Evolutionary conservation across 2,329 filamentous ascomycete genomes (phyloP), one percentile per base, ranked within the genome.

Genomic region (Fusarium concolor): DNA sequence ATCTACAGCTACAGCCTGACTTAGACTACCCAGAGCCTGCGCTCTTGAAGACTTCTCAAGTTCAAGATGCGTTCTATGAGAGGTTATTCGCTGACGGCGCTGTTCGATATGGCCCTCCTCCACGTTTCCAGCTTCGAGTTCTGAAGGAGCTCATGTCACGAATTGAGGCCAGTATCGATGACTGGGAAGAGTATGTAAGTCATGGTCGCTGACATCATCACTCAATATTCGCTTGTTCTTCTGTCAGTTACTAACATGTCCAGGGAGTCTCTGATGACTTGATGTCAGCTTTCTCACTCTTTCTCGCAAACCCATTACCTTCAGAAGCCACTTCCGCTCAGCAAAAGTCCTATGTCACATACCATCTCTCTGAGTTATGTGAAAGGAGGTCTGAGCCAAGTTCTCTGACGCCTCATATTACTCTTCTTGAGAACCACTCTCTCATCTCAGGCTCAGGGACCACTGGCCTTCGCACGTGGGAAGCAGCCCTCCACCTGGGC

Each of bases 151-250:
- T 97, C 33, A 81, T 93, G 14, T 79, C 83, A 10, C 86, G 83
- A 57, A 89, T 97, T 52, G 93, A 97, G 77, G 81, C 84, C 29
- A 87, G 90, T 33, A 93, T 97, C 46, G 84, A 87, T 58, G 89
- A 97, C 77, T 94, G 93, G 79, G 92, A 97, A 71, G 85, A 92
- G 84, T 89, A 97, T 90, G 94, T 97, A 90, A 83, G 92, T 83
- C 49, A 20, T 55, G 17, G 22, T 31, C 49, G 11, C 22, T 24
- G 10, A 31, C n/a, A n/a, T n/a, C 24, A 28, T 26, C 28, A n/a
- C 12, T n/a, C 3, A 33, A 24, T 5, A 26, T 11, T 41, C n/a
- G 7, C 7, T 26, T 8, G 9, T 26, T 10, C 5, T 26, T 7
- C 29, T 15, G 10, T 4, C 18, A 45, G 8, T 38, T 52, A 62